Evolutionary conservation across 768 basidiomycete species (phyloP).

Genomic region (Trametes meyenii): DNA sequence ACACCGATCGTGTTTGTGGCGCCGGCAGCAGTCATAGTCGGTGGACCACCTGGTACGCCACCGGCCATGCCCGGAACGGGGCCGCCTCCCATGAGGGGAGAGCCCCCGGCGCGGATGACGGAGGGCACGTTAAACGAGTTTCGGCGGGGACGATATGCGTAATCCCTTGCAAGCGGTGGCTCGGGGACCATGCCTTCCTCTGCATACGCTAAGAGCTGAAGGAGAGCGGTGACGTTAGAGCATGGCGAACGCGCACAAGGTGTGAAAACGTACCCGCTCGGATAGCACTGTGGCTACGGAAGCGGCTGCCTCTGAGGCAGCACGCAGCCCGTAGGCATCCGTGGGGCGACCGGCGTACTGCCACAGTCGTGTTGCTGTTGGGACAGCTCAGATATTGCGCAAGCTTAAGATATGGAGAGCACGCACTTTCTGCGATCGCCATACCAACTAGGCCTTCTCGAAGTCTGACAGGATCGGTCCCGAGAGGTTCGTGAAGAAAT

Average conservation of each 20-base stretch:
- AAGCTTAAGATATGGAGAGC: too few relatives aligned
- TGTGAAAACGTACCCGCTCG: slow-evolving; percentile 12
- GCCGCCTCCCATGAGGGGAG: slow-evolving; percentile 7
- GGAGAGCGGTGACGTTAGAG: not conserved
- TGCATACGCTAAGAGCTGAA: not conserved
- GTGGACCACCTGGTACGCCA: slow-evolving; percentile 2
- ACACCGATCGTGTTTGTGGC: not conserved
- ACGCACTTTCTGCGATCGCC: slow-evolving; percentile 70
- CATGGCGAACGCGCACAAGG: not conserved
- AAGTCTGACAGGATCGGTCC: slow-evolving; percentile 58
- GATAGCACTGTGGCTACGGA: slow-evolving; percentile 49
- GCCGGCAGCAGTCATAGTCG: not conserved
- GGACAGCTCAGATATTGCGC: not conserved
- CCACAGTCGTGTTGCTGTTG: slow-evolving; percentile 58
- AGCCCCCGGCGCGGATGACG: slow-evolving; percentile 10
- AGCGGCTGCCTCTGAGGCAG: slow-evolving; percentile 68
- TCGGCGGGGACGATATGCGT: slow-evolving; percentile 8
- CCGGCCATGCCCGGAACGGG: not conserved
- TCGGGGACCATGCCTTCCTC: not conserved
- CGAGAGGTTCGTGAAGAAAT: slow-evolving; percentile 54
- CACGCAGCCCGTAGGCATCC: slow-evolving; percentile 49
- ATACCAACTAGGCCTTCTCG: slow-evolving; percentile 68
- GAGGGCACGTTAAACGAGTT: slow-evolving; percentile 7
- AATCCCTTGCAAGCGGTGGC: not conserved
- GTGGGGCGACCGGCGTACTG: slow-evolving; percentile 47